Percentiles rank a stretch among this genome's conserved stretches.
These are phyloP conservation scores for Pleurotus platypus DNA, from an alignment of 768 basidiomycete genomes.

Conservation along the genomic window DNA sequence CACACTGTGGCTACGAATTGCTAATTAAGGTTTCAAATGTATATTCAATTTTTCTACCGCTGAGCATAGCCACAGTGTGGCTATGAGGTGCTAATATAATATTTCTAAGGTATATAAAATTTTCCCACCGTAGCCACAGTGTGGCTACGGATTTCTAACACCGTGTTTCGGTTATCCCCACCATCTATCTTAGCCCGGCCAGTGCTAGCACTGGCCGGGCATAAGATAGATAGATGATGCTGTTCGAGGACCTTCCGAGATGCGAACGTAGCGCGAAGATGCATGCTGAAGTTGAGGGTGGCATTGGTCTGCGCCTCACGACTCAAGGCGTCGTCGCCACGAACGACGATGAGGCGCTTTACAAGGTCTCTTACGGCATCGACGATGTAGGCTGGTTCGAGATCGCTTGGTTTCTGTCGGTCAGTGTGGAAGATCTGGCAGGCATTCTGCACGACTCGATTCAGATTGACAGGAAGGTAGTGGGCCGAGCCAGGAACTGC, in stretches of 20 bases:
- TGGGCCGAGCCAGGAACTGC: constrained; percentile 68
- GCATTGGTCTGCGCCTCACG: constrained; percentile 81
- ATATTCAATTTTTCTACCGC: too few species aligned
- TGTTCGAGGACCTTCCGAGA: constrained; percentile 71
- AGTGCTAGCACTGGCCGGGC: too few species aligned
- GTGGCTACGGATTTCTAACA: too few species aligned
- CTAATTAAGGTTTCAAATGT: too few species aligned
- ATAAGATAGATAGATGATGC: constrained; percentile 79
- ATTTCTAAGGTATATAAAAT: too few species aligned
- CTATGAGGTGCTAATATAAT: too few species aligned
- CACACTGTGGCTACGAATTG: too few species aligned
- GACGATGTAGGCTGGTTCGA: constrained; percentile 59
- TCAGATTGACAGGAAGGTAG: constrained; percentile 92
- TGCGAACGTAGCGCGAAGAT: too few species aligned
- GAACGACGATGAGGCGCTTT: constrained; percentile 80
- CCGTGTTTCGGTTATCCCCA: too few species aligned
- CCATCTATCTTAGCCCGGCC: too few species aligned
- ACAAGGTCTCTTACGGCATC: constrained; percentile 72
- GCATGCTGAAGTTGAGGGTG: constrained; percentile 29
- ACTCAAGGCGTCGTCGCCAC: constrained; percentile 76
- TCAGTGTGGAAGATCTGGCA: constrained; percentile 97
- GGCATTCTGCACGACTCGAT: constrained; percentile 93
- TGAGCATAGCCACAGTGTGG: too few species aligned
- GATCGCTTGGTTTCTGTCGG: constrained; percentile 63
- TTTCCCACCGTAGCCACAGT: too few species aligned